A percentile compares a stretch with the other conserved stretches of the same genome.
Evolutionary conservation across 148 eudicot genomes (phyloP).

Genomic region (Fallopia convolvulus): DNA sequence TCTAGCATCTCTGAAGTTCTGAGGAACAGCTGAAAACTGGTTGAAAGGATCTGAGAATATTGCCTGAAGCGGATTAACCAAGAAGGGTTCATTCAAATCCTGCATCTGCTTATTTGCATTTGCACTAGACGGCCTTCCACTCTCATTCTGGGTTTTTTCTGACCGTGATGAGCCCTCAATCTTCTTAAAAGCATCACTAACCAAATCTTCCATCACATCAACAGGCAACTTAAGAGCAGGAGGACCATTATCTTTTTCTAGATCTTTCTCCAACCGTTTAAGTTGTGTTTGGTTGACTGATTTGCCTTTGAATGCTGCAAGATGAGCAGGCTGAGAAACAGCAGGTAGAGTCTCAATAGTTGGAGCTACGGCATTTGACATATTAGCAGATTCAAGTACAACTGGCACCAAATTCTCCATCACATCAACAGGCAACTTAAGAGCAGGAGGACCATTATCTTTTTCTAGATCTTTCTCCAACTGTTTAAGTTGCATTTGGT

Average conservation of each 20-base stretch:
- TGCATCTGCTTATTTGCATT: constrained; percentile 24
- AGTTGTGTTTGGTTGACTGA: neutral
- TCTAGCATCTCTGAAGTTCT: constrained; percentile 29
- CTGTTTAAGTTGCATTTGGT: neutral
- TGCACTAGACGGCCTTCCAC: constrained; percentile 14
- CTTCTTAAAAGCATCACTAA: constrained; percentile 18
- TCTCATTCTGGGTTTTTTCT: constrained; percentile 10
- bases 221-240: constrained; percentile 15
- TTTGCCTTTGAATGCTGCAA: constrained; percentile 19
- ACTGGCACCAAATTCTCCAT: constrained; percentile 44
- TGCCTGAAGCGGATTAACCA: constrained; percentile 47
- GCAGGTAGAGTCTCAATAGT: constrained; percentile 27
- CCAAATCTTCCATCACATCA: constrained; percentile 9
- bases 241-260: constrained; percentile 25
- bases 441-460: no score
- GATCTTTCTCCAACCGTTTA: constrained; percentile 12
- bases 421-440: no score
- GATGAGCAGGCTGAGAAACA: constrained; percentile 37
- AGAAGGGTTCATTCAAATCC: constrained; percentile 42
- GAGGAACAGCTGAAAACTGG: constrained; percentile 24
- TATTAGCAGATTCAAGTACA: constrained; percentile 43
- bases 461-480: no score
- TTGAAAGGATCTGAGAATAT: constrained; percentile 18
- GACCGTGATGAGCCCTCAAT: constrained; percentile 25
- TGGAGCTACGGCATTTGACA: constrained; percentile 35